A percentile compares a stretch with the other conserved stretches of the same genome.
Evolutionary conservation across 2,329 filamentous ascomycete genomes (phyloP).

Genomic region (Botrytis sinoallii): DNA sequence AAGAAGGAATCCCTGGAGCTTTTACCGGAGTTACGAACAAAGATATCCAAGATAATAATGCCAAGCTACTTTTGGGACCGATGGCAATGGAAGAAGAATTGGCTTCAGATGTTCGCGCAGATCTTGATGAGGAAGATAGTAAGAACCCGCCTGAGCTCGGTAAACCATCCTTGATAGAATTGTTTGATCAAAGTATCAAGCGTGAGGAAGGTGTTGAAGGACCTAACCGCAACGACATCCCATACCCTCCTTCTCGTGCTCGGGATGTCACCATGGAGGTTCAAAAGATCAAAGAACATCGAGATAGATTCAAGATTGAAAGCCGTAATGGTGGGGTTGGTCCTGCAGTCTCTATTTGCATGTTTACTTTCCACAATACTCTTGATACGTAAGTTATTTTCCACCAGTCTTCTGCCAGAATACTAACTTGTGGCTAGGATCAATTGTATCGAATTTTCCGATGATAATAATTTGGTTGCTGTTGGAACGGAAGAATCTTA

Average conservation of each 20-base stretch:
- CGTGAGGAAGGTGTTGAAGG: slow-evolving; percentile 84
- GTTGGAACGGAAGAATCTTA: slow-evolving; percentile 92
- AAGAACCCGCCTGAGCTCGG: slow-evolving; percentile 69
- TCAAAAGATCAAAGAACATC: slow-evolving; percentile 87
- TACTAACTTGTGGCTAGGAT: slow-evolving; percentile 52
- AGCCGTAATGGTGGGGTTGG: slow-evolving; percentile 79
- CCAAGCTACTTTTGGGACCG: slow-evolving; percentile 70
- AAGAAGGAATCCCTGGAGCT: slow-evolving; percentile 60
- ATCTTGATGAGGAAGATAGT: slow-evolving; percentile 82
- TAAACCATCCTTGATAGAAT: slow-evolving; percentile 72
- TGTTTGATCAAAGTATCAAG: slow-evolving; percentile 86
- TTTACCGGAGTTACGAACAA: slow-evolving; percentile 61
- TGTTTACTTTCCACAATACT: slow-evolving; percentile 98
- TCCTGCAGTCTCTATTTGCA: slow-evolving; percentile 81
- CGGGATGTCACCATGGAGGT: slow-evolving; percentile 93
- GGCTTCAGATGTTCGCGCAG: slow-evolving; percentile 79
- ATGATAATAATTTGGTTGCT: slow-evolving; percentile 82
- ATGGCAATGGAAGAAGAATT: slow-evolving; percentile 80
- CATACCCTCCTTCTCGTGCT: slow-evolving; percentile 81
- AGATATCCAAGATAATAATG: slow-evolving; percentile 55
- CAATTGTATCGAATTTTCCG: slow-evolving; percentile 93
- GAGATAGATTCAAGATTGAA: slow-evolving; percentile 87
- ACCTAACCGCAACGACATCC: slow-evolving; percentile 74
- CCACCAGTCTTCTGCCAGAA: background rate
- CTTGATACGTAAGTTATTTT: slow-evolving; percentile 67